Evolutionary conservation across 1,284 basidiomycete genomes (phyloP).

Genomic region (Fomitiporia mediterranea): DNA sequence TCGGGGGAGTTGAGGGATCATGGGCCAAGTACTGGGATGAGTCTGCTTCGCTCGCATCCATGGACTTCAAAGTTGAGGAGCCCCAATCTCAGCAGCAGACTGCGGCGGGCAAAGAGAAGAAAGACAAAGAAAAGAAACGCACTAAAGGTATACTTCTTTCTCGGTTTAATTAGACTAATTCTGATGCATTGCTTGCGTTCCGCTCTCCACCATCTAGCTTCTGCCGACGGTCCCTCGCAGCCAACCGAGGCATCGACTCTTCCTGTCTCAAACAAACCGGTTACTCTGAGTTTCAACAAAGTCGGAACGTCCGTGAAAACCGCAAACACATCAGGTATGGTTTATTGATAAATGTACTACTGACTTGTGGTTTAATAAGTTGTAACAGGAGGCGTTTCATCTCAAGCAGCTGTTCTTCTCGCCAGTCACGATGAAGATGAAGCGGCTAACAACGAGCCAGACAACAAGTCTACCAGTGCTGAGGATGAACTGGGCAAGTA

Average conservation of each 20-base stretch:
- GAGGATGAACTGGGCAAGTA: slow-evolving; percentile 53
- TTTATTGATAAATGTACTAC: not conserved
- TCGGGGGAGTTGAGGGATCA: slow-evolving; percentile 64
- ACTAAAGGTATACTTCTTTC: slow-evolving; percentile 27
- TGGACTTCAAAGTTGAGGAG: slow-evolving; percentile 77
- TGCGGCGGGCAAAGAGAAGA: slow-evolving; percentile 47
- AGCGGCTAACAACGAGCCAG: slow-evolving; percentile 33
- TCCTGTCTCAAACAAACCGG: slow-evolving; percentile 72
- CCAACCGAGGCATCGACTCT: slow-evolving; percentile 54
- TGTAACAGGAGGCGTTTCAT: slow-evolving; percentile 20
- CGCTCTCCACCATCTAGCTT: slow-evolving; percentile 14
- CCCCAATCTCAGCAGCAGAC: slow-evolving; percentile 37
- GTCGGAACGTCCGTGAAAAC: slow-evolving; percentile 27
- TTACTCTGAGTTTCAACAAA: slow-evolving; percentile 69
- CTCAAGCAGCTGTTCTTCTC: slow-evolving; percentile 38
- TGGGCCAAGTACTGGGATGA: slow-evolving; percentile 87
- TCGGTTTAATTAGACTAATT: slow-evolving; percentile 13
- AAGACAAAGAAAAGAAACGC: slow-evolving; percentile 48
- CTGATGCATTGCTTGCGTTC: slow-evolving; percentile 22
- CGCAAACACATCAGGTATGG: not conserved
- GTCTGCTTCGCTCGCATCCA: slow-evolving; percentile 58
- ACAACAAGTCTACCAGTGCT: slow-evolving; percentile 23
- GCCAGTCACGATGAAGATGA: slow-evolving; percentile 38
- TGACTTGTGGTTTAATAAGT: slow-evolving; percentile 4
- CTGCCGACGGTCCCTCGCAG: slow-evolving; percentile 22